Evolutionary conservation across 352 stramenopile species (phyloP).

Genomic region (Pythium coloratum): DNA sequence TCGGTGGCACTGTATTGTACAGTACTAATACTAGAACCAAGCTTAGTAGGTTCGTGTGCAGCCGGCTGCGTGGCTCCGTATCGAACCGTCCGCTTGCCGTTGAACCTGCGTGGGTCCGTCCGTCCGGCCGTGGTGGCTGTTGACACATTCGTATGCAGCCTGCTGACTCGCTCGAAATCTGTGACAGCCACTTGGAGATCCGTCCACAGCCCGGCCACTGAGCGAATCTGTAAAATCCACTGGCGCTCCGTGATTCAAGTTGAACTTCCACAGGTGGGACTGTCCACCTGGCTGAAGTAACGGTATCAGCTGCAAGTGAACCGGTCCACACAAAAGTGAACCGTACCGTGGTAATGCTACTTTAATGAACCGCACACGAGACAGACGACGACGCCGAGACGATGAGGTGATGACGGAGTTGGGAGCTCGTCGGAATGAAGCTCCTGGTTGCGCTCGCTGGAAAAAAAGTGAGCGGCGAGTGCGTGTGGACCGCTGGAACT

Average conservation of each 20-base stretch:
- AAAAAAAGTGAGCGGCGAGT: neutral
- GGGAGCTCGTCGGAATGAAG: neutral
- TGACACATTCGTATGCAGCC: slow-evolving; percentile 5
- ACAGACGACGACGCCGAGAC: neutral
- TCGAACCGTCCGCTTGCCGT: slow-evolving; percentile 1
- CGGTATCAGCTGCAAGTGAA: neutral
- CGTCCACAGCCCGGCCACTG: neutral
- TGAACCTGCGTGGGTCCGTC: slow-evolving; percentile 4
- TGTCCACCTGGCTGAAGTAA: slow-evolving; percentile 9
- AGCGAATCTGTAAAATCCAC: slow-evolving; percentile 1
- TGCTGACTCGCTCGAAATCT: slow-evolving; percentile 3
- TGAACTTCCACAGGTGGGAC: neutral
- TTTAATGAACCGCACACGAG: neutral
- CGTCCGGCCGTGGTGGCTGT: no score
- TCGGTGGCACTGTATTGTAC: no score
- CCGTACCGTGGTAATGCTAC: neutral
- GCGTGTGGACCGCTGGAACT: neutral
- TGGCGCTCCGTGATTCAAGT: neutral
- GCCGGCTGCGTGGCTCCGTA: no score
- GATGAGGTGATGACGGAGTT: no score
- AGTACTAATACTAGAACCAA: no score
- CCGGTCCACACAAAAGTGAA: neutral
- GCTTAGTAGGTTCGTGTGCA: no score
- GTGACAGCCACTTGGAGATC: neutral
- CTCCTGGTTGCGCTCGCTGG: neutral